Conservation (phyloP, 164 flowering plant genomes). For the Houttuynia cordata region DNA sequence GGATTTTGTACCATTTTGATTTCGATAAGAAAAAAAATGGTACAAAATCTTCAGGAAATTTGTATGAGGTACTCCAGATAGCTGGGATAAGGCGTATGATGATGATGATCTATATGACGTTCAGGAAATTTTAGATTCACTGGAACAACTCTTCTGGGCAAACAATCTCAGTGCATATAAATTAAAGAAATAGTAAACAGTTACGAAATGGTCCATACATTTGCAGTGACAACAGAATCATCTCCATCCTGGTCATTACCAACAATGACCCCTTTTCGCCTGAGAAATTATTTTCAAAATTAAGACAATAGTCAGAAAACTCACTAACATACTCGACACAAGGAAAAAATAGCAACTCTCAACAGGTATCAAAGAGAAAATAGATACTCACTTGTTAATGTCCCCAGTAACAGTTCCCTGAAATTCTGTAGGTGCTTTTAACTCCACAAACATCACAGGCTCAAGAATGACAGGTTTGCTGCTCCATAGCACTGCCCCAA, state of each 20-base stretch:
- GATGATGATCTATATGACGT: no score
- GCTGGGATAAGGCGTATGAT: no score
- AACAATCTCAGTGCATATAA: neutral
- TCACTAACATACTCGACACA: neutral
- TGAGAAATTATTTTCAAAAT: conserved; percentile 13
- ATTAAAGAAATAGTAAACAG: no score
- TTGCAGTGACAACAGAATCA: conserved; percentile 71
- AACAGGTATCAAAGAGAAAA: neutral
- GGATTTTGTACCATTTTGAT: no score
- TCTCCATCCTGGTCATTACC: conserved; percentile 99
- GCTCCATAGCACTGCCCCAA: conserved; percentile 70
- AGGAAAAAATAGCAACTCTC: no score
- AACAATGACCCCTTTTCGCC: conserved; percentile 95
- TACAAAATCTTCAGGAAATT: no score
- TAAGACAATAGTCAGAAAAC: neutral
- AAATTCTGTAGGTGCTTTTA: conserved; percentile 91
- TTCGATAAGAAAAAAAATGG: no score
- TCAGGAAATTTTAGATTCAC: no score
- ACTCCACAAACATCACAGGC: conserved; percentile 90
- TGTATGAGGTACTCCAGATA: no score
- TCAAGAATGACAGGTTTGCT: conserved; percentile 92
- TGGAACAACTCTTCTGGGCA: neutral
- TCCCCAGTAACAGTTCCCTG: conserved; percentile 98
- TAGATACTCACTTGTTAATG: conserved; percentile 86
- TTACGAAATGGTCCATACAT: conserved; percentile 32